Percentiles rank a stretch among this genome's conserved stretches.
Conservation (phyloP, 1,139 yeast genomes). For the Candida dubliniensis region DNA sequence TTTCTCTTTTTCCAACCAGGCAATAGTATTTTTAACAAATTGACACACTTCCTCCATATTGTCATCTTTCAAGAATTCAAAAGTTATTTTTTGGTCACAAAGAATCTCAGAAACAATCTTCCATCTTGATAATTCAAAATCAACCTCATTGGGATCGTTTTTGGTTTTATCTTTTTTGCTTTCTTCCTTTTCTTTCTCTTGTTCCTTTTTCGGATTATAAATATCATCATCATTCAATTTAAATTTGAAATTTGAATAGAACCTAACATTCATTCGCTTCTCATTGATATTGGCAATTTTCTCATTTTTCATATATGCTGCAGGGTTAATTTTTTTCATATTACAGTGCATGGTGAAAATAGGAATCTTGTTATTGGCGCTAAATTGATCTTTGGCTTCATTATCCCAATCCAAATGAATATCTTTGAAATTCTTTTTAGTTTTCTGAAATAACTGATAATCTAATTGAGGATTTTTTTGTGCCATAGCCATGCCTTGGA, state of each 20-base stretch:
- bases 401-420: constrained; percentile 10
- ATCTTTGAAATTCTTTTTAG: constrained; percentile 5
- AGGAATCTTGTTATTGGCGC: constrained; percentile 15
- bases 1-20: constrained; percentile 16
- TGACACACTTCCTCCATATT: constrained; percentile 18
- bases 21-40: constrained; percentile 24
- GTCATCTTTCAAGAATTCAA: constrained; percentile 22
- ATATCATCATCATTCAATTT: constrained; percentile 1
- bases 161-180: constrained; percentile 3
- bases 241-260: constrained; percentile 10
- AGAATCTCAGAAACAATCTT: constrained; percentile 19
- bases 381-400: constrained; percentile 8
- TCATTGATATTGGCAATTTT: constrained; percentile 7
- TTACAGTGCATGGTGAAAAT: constrained; percentile 15
- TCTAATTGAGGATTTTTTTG: constrained; percentile 30
- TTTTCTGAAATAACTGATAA: constrained; percentile 15
- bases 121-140: constrained; percentile 33
- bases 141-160: constrained; percentile 11
- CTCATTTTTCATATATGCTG: constrained; percentile 5
- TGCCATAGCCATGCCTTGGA: constrained; percentile 33
- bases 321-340: constrained; percentile 12
- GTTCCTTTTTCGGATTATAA: constrained; percentile 1
- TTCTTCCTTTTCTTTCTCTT: constrained; percentile 14
- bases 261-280: constrained; percentile 12
- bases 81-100: constrained; percentile 23